A percentile compares a stretch with the other conserved stretches of the same genome.
Conservation (phyloP, 441 rosid genomes). For the Jatropha podagrica region DNA sequence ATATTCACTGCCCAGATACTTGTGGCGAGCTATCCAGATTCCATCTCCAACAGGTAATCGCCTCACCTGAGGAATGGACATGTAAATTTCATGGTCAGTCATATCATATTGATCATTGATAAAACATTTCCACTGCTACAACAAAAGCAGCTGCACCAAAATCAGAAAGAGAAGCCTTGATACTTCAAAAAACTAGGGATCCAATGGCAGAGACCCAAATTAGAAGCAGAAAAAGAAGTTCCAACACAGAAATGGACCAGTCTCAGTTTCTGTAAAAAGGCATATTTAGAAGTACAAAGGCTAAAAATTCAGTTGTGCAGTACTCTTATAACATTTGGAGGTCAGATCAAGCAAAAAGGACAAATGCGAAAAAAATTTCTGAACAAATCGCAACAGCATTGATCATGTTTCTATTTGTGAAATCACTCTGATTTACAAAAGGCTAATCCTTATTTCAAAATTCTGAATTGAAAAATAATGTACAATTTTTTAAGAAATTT, state of each 20-base stretch:
- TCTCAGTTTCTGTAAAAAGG: background rate
- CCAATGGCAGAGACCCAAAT: conserved; percentile 6
- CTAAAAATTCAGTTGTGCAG: background rate
- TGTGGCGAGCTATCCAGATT: conserved; percentile 90
- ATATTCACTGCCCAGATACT: conserved; percentile 54
- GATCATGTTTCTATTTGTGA: background rate
- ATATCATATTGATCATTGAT: conserved; percentile 9
- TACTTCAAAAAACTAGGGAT: background rate
- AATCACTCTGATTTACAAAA: background rate
- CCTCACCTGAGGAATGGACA: conserved; percentile 54
- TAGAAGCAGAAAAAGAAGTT: background rate
- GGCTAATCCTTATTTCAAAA: background rate
- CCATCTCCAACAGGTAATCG: conserved; percentile 88
- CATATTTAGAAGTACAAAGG: background rate
- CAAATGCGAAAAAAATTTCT: background rate
- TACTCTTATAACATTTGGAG: background rate
- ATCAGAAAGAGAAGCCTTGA: background rate
- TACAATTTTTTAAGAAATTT: background rate
- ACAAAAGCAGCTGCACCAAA: background rate
- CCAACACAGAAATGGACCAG: background rate
- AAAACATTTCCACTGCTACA: conserved; percentile 14
- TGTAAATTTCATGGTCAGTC: conserved; percentile 3
- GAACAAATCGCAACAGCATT: background rate
- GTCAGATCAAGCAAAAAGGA: background rate
- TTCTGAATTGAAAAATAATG: background rate